These are phyloP conservation scores for Mycena kentingensis DNA, from an alignment of 768 basidiomycete species.

Conservation along the genomic window DNA sequence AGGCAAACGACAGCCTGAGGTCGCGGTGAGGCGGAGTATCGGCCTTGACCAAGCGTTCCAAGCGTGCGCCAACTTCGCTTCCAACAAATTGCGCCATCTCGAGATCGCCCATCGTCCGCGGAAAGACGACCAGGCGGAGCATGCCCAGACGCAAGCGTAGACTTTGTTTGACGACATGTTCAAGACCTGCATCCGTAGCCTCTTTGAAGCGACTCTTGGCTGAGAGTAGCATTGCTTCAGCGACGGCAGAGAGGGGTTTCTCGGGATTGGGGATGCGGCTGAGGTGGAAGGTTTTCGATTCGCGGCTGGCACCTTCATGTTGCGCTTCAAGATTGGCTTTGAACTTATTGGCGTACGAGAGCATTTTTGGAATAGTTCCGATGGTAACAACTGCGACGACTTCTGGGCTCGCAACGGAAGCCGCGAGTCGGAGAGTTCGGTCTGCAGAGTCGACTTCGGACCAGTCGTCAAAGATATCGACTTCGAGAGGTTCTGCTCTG, in stretches of 20 bases:
- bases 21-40: conserved; percentile 60
- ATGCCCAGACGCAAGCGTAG: conserved; percentile 69
- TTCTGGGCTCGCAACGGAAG: conserved; percentile 70
- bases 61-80: conserved; percentile 64
- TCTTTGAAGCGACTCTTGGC: conserved; percentile 74
- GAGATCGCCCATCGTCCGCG: conserved; percentile 73
- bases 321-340: conserved; percentile 71
- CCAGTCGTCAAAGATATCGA: conserved; percentile 85
- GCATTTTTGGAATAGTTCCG: conserved; percentile 74
- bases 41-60: conserved; percentile 63
- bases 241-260: conserved; percentile 83
- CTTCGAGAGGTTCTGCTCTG: conserved; percentile 77
- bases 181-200: conserved; percentile 56
- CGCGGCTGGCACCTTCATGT: conserved; percentile 72
- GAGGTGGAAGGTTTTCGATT: conserved; percentile 77
- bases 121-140: conserved; percentile 74
- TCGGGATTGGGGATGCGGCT: conserved; percentile 72
- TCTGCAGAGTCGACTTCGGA: conserved; percentile 47
- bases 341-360: conserved; percentile 76
- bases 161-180: conserved; percentile 67
- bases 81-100: conserved; percentile 79
- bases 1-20: conserved; percentile 70
- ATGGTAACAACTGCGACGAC: conserved; percentile 70
- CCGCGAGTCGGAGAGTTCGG: conserved; percentile 67
- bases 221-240: conserved; percentile 78